Base-by-base conservation (phyloP, 805 yeast species). In the Spathaspora girioi region DNA sequence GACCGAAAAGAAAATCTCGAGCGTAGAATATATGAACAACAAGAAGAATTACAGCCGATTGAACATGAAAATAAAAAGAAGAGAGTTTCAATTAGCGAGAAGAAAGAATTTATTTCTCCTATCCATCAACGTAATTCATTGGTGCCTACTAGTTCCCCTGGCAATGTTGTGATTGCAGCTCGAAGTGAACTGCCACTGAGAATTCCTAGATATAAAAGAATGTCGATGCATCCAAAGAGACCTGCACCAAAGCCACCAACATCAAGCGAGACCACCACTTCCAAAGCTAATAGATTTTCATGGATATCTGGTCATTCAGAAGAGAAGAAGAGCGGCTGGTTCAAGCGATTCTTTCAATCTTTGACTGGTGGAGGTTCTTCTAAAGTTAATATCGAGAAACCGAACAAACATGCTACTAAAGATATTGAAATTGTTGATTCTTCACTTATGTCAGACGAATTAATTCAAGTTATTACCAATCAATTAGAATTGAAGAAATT, bases 401-500 rank as follows among this genome's bases (percentile, higher is more conserved):
- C 44, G 14, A 17, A 17, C 35, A 44, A 43, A 18, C 17, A 38
- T 12, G 12, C 32, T 14, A 38, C 23, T 31, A 65, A 62, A 40
- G 65, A 68, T 52, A 60, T 71, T 14, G 60, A 59, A 19, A 63
- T 71, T 5, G 61, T 74, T 23, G 75, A 74, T 52, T 67, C 76
- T 1, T 46, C 54, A 2, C 60, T 73, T 43, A 54, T 57, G 11
- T 59, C 77, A 2, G 48, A 27, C 5, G 69, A 69, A 23, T 66
- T 75, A 44, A 62, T 67, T 52, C 54, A 69, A 23, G 61, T 71
- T 9, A 65, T 75, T 50, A 70, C 67, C 50, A 68, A 68, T 48
- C 78, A 78, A 7, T 61, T 80, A 49, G 72, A 70, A 54, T 62
- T 79, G 59, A 77, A 78, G 57, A 64, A 70, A 50, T 70, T 77